Evolutionary conservation across 257 asterid species (phyloP), one percentile per base, ranked within the genome.

Genomic region (Solanum etuberosum): DNA sequence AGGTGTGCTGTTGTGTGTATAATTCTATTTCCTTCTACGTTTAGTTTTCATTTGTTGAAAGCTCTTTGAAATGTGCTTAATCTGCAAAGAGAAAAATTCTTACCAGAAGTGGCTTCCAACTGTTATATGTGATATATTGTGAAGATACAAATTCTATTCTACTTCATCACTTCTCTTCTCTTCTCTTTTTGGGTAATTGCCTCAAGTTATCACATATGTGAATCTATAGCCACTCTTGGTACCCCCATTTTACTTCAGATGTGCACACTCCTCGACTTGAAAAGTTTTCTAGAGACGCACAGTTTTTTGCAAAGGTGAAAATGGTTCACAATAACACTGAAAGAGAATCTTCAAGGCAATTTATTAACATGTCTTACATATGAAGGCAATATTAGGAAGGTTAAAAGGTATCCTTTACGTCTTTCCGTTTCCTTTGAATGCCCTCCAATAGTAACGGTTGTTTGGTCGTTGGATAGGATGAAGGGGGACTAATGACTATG

Each of bases 1-100:
- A 37, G 61, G 83, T 37, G 83, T 83, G 85, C 29, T 78, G 67
- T 25, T 67, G 40, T 88, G 87, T 88, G 87, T 81, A 82, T 88
- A 81, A 29, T 29, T 81, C 13, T 78, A 40, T 65, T 54, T 76
- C 7, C 54, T 25, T 51, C 25, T 35, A 12, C 14, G 16, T 77
- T 83, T 35, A 32, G 61, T 40, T 34, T 67, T 84, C 40, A 8
- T 6, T 27, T 27, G 76, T 21, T 23, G 18, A 57, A 76, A 73
- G 82, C 21, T 48, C 31, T 34, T 27, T n/a, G 38, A 38, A 57
- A 57, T 86, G 29, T 46, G 83, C 84, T 46, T 35, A 80, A 43
- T 80, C 85, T 18, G 68, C 29, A 27, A 27, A 78, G 27, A 77
- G 29, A 23, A 40, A 16, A 15, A 46, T 2, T 46, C 84, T 43